Evolutionary conservation across 2,329 filamentous ascomycete genomes (phyloP).

Genomic region (Zymoseptoria passerinii): DNA sequence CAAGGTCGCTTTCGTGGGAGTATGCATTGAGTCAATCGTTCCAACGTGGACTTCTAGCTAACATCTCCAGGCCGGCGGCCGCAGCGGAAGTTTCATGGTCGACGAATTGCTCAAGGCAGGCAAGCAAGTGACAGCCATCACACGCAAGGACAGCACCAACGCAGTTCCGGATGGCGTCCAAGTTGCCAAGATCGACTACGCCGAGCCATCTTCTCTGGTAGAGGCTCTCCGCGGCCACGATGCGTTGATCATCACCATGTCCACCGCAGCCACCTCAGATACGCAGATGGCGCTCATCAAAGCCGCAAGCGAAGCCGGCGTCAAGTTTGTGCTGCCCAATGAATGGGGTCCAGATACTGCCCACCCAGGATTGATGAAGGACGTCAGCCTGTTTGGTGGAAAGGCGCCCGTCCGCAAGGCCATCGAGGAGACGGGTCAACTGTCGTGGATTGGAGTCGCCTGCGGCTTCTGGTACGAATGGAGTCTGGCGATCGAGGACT

Average conservation of each 20-base stretch:
- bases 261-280: constrained; percentile 25
- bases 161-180: constrained; percentile 35
- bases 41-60: background rate
- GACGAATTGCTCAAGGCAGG: constrained; percentile 37
- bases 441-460: constrained; percentile 22
- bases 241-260: constrained; percentile 34
- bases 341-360: constrained; percentile 27
- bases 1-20: constrained; percentile 36
- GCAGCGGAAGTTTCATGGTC: constrained; percentile 32
- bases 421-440: constrained; percentile 22
- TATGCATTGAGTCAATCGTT: constrained; percentile 9
- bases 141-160: constrained; percentile 37
- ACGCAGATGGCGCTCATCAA: constrained; percentile 26
- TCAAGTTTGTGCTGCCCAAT: constrained; percentile 36
- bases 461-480: constrained; percentile 32
- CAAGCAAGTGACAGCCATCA: constrained; percentile 45
- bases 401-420: constrained; percentile 11
- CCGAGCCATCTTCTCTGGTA: constrained; percentile 32
- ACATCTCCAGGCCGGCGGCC: constrained; percentile 29
- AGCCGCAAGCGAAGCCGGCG: constrained; percentile 32
- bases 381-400: constrained; percentile 14
- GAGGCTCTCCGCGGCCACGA: constrained; percentile 32
- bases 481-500: constrained; percentile 25
- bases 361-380: constrained; percentile 19
- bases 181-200: constrained; percentile 41